Conservation (phyloP, 139 green algal species). For the Chlorella sp. region DNA sequence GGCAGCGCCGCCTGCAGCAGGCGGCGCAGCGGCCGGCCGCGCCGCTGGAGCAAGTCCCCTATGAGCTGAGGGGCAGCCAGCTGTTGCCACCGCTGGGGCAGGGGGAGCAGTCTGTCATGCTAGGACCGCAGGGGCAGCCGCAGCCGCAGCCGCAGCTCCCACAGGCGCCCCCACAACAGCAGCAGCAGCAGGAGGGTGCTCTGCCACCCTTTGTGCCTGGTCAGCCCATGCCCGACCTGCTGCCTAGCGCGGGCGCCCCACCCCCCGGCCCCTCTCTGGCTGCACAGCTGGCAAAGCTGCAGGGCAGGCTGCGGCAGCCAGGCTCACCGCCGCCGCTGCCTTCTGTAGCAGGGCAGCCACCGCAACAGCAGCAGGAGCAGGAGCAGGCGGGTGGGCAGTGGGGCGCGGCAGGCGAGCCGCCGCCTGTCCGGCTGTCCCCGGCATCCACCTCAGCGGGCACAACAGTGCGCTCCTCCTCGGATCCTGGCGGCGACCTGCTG, state of each 20-base stretch:
- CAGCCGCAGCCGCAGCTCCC: not conserved
- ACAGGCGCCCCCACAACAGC: not conserved
- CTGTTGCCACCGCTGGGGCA: not conserved
- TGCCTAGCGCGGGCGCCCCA: not conserved
- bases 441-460: not conserved
- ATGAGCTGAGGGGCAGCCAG: not conserved
- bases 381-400: not conserved
- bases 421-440: too few species aligned
- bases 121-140: not conserved
- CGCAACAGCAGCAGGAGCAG: not conserved
- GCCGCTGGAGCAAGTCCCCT: not conserved
- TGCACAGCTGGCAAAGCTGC: not conserved
- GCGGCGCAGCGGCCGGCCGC: not conserved
- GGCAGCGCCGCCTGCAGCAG: not conserved
- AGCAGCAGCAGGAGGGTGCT: not conserved
- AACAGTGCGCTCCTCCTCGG: not conserved
- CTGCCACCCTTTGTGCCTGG: not conserved
- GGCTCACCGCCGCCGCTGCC: not conserved
- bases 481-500: not conserved
- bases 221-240: not conserved
- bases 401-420: too few species aligned
- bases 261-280: not conserved
- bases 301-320: not conserved
- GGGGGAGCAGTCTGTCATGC: not conserved
- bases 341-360: not conserved